A percentile compares a stretch with the other conserved stretches of the same genome.
Evolutionary conservation across 176 grass and related monocot species (phyloP).

Genomic region (Miscanthus lutarioriparius): DNA sequence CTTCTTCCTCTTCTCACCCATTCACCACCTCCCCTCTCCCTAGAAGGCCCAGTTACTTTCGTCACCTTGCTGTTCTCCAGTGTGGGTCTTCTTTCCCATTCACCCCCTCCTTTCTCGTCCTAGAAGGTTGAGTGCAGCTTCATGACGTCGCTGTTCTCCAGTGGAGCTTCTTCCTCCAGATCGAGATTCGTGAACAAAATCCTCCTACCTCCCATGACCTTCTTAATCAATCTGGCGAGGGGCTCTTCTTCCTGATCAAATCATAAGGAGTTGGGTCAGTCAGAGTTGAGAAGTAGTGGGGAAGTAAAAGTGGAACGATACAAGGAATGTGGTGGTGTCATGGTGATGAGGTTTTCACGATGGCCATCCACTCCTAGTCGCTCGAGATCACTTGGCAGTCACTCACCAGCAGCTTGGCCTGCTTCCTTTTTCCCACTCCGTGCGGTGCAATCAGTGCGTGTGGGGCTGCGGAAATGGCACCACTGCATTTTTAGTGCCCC

Average conservation of each 20-base stretch:
- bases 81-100: too few relatives aligned
- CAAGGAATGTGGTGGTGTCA: background rate
- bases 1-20: background rate
- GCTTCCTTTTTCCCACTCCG: too few relatives aligned
- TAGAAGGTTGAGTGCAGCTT: background rate
- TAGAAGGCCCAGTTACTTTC: background rate
- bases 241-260: background rate
- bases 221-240: background rate
- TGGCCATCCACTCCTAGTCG: background rate
- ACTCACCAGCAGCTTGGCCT: background rate
- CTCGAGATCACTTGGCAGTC: background rate
- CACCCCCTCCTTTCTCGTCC: too few relatives aligned
- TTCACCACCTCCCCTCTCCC: background rate
- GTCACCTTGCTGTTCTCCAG: too few relatives aligned
- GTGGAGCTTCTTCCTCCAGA: background rate
- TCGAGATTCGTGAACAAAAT: background rate
- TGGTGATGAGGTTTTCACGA: background rate
- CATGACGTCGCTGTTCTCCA: background rate
- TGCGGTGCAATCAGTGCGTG: too few relatives aligned
- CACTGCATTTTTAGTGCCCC: too few relatives aligned
- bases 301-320: background rate
- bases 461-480: too few relatives aligned
- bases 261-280: background rate
- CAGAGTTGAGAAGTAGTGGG: background rate
- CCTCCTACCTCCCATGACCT: background rate